Conservation (phyloP, 1,139 yeast genomes). For the Magnusiomyces magnusii region DNA sequence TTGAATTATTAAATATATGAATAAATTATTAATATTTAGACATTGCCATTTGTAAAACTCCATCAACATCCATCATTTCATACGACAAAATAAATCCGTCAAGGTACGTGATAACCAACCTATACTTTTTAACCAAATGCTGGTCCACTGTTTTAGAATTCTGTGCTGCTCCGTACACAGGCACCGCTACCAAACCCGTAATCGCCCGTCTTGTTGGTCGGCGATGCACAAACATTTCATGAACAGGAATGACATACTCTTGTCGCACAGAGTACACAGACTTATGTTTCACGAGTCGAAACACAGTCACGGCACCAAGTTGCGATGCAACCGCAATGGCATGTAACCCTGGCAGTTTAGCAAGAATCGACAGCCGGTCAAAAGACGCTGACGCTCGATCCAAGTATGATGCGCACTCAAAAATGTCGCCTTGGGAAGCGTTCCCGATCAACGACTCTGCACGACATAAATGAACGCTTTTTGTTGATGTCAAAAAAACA, state of each 20-base stretch:
- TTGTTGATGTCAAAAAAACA: conserved; percentile 36
- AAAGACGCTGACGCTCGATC: conserved; percentile 21
- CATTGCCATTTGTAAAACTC: background rate
- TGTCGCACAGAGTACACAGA: conserved; percentile 56
- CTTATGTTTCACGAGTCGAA: conserved; percentile 49
- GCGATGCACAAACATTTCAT: conserved; percentile 17
- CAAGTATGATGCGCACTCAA: conserved; percentile 34
- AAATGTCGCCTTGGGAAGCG: conserved; percentile 43
- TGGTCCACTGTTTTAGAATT: background rate
- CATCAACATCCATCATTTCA: conserved; percentile 11
- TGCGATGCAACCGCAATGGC: conserved; percentile 51
- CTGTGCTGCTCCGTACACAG: conserved; percentile 15
- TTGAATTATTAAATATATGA: background rate
- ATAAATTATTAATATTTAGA: background rate
- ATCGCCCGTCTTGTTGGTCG: conserved; percentile 18
- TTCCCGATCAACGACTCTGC: conserved; percentile 45
- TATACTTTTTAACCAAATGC: conserved; percentile 4
- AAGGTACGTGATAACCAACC: conserved; percentile 17
- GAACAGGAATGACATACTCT: conserved; percentile 43
- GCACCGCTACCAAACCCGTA: conserved; percentile 21
- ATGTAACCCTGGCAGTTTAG: conserved; percentile 29
- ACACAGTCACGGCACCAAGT: conserved; percentile 49
- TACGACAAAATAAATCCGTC: conserved; percentile 21
- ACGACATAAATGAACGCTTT: conserved; percentile 37
- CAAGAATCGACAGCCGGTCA: conserved; percentile 26